Conservation (phyloP, 2,329 filamentous ascomycete species). For the Xylaria sp. region DNA sequence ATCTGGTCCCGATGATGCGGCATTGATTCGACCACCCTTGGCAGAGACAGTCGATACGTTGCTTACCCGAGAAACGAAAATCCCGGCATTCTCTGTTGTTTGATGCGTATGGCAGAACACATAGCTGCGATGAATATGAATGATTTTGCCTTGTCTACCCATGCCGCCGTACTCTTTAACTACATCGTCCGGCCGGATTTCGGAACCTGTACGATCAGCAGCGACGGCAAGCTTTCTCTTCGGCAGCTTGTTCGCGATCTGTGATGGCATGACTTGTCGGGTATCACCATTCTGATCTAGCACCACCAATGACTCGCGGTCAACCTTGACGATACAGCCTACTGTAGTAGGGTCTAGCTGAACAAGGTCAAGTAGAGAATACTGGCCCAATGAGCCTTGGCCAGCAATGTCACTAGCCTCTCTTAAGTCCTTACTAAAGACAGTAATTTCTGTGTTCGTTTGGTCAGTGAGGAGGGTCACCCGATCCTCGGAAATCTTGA, state of each 20-base stretch:
- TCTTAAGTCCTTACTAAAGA: conserved; percentile 96
- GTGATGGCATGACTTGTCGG: conserved; percentile 85
- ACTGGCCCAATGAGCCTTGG: conserved; percentile 85
- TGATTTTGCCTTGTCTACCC: conserved; percentile 84
- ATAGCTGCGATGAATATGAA: conserved; percentile 93
- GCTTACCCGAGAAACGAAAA: conserved; percentile 86
- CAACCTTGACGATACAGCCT: conserved; percentile 92
- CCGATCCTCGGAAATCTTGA: conserved; percentile 89
- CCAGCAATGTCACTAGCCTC: conserved; percentile 93
- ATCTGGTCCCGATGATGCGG: conserved; percentile 74
- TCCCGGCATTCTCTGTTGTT: conserved; percentile 84
- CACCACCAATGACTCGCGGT: conserved; percentile 89
- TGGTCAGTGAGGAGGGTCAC: conserved; percentile 95
- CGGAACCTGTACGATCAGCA: conserved; percentile 90
- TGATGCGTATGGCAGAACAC: conserved; percentile 89
- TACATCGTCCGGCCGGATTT: conserved; percentile 90
- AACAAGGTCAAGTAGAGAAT: conserved; percentile 90
- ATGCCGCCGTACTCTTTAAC: conserved; percentile 92
- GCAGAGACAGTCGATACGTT: conserved; percentile 93
- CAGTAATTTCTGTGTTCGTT: conserved; percentile 91
- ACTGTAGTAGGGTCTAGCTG: conserved; percentile 94
- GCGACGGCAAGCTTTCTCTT: conserved; percentile 86
- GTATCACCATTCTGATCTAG: conserved; percentile 90
- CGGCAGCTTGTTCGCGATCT: conserved; percentile 89
- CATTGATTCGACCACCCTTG: conserved; percentile 83